phyloP scores from a whole-genome alignment of 352 stramenopile species.

The Halophytophthora batemanensis region DNA sequence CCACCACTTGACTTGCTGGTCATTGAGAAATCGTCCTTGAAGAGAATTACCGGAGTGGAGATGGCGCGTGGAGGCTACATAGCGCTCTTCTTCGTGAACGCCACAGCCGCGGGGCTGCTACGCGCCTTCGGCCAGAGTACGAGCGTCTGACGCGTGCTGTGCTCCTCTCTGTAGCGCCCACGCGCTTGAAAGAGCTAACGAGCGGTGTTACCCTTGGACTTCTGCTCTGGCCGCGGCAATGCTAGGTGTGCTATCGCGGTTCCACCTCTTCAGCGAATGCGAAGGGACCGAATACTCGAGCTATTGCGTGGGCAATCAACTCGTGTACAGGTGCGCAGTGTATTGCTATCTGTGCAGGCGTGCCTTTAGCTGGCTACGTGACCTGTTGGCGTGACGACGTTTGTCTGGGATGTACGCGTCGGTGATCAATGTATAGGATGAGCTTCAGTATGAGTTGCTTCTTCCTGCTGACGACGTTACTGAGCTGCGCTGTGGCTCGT shows the following conservation, averaged over 20 bases:
- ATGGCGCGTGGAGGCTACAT: slow-evolving; percentile 46
- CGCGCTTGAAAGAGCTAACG: background rate
- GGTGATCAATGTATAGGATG: slow-evolving; percentile 25
- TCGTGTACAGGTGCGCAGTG: slow-evolving; percentile 60
- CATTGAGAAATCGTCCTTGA: background rate
- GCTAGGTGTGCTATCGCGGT: slow-evolving; percentile 30
- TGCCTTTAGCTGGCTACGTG: background rate
- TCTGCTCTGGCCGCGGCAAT: background rate
- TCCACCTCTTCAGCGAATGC: slow-evolving; percentile 56
- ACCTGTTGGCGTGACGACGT: background rate
- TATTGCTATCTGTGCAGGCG: too few relatives aligned
- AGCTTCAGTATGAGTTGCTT: slow-evolving; percentile 72
- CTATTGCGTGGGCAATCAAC: slow-evolving; percentile 68
- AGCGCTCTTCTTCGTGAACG: slow-evolving; percentile 70
- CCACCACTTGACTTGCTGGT: too few relatives aligned
- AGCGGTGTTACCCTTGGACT: background rate
- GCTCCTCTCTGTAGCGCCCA: background rate
- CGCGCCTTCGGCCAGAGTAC: slow-evolving; percentile 59
- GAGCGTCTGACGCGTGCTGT: background rate
- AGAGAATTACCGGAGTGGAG: background rate
- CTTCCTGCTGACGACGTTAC: slow-evolving; percentile 49
- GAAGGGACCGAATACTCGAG: slow-evolving; percentile 23
- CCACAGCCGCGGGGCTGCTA: slow-evolving; percentile 45
- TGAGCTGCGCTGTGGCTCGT: slow-evolving; percentile 48
- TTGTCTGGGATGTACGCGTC: background rate